Conservation (phyloP, 306 rosid genomes). For the Luffa acutangula region DNA sequence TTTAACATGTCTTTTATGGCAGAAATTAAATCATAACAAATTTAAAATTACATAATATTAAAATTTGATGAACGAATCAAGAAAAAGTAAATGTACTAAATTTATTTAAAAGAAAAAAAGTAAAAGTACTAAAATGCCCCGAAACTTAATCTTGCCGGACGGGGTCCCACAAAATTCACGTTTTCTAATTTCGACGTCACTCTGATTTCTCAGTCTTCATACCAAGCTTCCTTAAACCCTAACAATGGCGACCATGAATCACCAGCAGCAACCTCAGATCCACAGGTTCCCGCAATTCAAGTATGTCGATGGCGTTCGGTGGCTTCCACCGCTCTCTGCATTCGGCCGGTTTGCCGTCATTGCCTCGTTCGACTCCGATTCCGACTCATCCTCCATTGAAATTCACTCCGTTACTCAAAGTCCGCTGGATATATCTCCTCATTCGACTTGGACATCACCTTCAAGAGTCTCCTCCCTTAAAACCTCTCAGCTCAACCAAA, state of each 20-base stretch:
- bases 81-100: too few species aligned
- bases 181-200: background rate
- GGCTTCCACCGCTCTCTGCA: constrained; percentile 66
- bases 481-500: constrained; percentile 40
- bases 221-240: constrained; percentile 19
- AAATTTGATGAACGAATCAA: too few species aligned
- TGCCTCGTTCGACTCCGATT: constrained; percentile 52
- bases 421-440: constrained; percentile 29
- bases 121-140: background rate
- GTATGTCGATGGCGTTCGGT: constrained; percentile 70
- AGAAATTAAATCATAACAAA: too few species aligned
- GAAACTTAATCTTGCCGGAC: background rate
- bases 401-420: constrained; percentile 35
- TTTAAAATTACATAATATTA: too few species aligned
- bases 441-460: constrained; percentile 38
- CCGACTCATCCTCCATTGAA: constrained; percentile 42
- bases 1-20: too few species aligned
- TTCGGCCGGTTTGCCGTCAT: constrained; percentile 54
- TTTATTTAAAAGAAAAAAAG: too few species aligned
- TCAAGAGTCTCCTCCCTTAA: constrained; percentile 60
- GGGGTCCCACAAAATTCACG: background rate
- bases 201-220: background rate
- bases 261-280: constrained; percentile 30
- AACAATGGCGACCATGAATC: constrained; percentile 35
- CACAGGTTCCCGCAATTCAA: constrained; percentile 49